Evolutionary conservation across 106 monocot genomes (phyloP), one percentile per base, ranked within the genome.

Genomic region (Chionographis japonica): DNA sequence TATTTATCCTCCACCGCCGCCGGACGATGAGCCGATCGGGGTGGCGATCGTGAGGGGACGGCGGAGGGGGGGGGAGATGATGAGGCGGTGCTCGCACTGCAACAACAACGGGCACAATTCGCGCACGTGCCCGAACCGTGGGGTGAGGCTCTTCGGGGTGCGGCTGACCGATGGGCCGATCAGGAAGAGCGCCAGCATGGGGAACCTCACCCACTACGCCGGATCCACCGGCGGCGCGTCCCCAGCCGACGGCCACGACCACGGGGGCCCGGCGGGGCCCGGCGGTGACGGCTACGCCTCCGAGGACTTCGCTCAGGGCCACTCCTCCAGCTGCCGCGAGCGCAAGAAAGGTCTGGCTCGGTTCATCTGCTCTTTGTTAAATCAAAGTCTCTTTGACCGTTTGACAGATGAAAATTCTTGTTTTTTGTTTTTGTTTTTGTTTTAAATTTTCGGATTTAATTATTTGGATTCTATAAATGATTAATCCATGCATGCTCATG

Each of bases 281-380:
- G 50, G 13, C 11, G 75, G 56, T 3, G 70, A 67, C 40, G 81
- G 81, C 2, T 81, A 81, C 55, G 81, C 81, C 6, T 81, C 81
- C 2, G 81, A 81, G 61, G 81, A 81, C 68, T 58, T 68, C 40
- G 62, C 4, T 8, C 81, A 62, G 67, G 75, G 70, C 11, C 66
- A 69, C 1, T 80, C 70, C n/a, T 58, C 75, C 42, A 50, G 51
- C 53, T 40, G 63, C 64, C 70, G 81, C 16, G 81, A 76, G 67
- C 76, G 81, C 17, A 81, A 81, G 62, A 76, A 71, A 81, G 81
- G 81, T 81, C 6, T 10, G 46, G 9, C 9, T 46, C 0, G 8
- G 9, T 46, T 46, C 46, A 6, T 10, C 2, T 10, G 46, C 5
- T 46, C 46, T 46, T 6, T 6, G 9, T 46, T 6, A 46, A 46